Conservation (phyloP, 2,329 filamentous ascomycete genomes). For the Metarhizium robertsii region DNA sequence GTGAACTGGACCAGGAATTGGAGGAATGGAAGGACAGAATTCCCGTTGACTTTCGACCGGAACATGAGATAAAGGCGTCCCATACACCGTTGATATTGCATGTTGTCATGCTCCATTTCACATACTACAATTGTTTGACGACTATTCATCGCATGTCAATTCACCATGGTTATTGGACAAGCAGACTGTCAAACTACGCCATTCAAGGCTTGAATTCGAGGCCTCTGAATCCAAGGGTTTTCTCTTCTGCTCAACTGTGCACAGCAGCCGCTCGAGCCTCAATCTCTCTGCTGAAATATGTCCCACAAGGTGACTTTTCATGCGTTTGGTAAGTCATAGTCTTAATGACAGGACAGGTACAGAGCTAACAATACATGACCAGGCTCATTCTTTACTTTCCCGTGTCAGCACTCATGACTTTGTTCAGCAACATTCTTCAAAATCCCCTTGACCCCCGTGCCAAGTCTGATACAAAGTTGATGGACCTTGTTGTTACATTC, state of each 20-base stretch:
- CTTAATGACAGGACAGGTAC: not conserved
- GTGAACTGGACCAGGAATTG: conserved; percentile 79
- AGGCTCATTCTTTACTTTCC: conserved; percentile 94
- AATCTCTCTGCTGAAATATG: conserved; percentile 90
- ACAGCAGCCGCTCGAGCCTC: conserved; percentile 88
- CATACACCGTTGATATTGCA: conserved; percentile 92
- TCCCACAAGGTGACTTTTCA: conserved; percentile 87
- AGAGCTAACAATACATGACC: not conserved
- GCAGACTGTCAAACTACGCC: conserved; percentile 84
- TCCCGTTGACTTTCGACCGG: conserved; percentile 90
- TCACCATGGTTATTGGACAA: conserved; percentile 97
- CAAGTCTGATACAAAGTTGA: conserved; percentile 78
- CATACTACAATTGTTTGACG: conserved; percentile 95
- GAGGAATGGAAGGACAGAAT: conserved; percentile 97
- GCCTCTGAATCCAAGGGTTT: conserved; percentile 86
- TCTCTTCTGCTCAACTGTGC: conserved; percentile 85
- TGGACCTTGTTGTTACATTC: conserved; percentile 90
- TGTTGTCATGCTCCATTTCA: conserved; percentile 88
- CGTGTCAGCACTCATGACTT: conserved; percentile 84
- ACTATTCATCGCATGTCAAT: conserved; percentile 98
- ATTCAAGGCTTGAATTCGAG: conserved; percentile 88
- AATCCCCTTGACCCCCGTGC: conserved; percentile 86
- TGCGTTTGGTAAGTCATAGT: conserved; percentile 75
- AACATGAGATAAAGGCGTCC: conserved; percentile 88
- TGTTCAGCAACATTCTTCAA: conserved; percentile 94